A percentile compares a stretch with the other conserved stretches of the same genome.
phyloP scores from a whole-genome alignment of 2,329 filamentous ascomycete species.

The Talaromyces sp. region DNA sequence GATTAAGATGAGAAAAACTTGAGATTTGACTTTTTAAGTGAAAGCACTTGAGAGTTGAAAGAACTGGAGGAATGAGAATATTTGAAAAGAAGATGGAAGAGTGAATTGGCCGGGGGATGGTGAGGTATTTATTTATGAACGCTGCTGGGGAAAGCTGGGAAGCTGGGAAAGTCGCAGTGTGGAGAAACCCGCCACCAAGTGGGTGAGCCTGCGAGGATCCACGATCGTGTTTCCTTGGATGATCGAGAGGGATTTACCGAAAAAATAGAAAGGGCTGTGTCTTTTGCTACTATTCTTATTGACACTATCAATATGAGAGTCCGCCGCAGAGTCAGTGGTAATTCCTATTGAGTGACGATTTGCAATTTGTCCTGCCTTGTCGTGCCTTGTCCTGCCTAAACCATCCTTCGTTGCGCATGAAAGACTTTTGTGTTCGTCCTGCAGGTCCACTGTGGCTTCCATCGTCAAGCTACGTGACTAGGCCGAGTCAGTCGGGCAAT shows the following conservation, averaged over 20 bases:
- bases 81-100: neutral
- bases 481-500: neutral
- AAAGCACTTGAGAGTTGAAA: neutral
- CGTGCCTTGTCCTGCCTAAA: neutral
- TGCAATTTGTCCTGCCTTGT: neutral
- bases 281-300: neutral
- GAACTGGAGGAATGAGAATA: neutral
- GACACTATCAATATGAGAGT: neutral
- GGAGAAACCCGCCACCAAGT: conserved; percentile 3
- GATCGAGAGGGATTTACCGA: too few species aligned
- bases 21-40: neutral
- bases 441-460: neutral
- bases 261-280: neutral
- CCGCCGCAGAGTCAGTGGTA: too few species aligned
- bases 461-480: neutral
- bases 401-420: neutral
- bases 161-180: neutral
- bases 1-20: neutral
- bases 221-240: conserved; percentile 2
- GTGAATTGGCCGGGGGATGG: neutral
- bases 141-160: conserved; percentile 1
- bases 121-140: neutral
- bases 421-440: neutral
- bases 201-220: conserved; percentile 2
- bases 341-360: too few species aligned